Base-by-base conservation (phyloP, 2,329 filamentous ascomycete genomes). In the Neofusicoccum umdonicola region DNA sequence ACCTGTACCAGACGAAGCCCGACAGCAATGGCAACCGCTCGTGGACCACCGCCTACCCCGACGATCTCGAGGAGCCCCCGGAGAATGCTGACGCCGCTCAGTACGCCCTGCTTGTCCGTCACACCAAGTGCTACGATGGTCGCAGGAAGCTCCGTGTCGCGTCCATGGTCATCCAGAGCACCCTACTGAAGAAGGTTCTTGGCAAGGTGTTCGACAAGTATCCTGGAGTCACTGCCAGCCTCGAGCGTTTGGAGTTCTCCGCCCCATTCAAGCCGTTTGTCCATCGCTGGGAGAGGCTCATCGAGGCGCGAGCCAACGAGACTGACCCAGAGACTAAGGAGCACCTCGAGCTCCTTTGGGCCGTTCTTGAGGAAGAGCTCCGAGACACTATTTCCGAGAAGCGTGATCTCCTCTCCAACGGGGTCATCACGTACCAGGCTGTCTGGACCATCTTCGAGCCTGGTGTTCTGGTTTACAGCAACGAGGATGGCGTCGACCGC, bases 201-300 rank as follows among this genome's bases (percentile, higher is more conserved):
- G 69, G 69, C 22, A 65, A 67, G n/a, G 71, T 73, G 8, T 75
- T 78, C 52, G 66, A 72, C 44, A 72, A 71, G 5, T 78, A 73
- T 66, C 68, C 70, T 3, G 74, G 74, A 7, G 67, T 79, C 44
- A 73, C 69, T 9, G 71, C 73, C 12, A 69, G 69, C 42, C 67
- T 78, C 35, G 71, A 74, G 58, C 66, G 71, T 13, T 65, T 78
- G 22, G 72, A 69, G 3, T 77, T 78, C 65, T 67, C 68, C 1
- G 69, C 66, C 7, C 76, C 76, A 3, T 78, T 78, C 63, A 68
- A 72, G n/a, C 70, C 72, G 4, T 77, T 78, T 66, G 71, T 77
- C 39, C 72, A 78, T 66, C 71, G 76, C 12, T 78, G 75, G 75
- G 66, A 68, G 13, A 65, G 65, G 19, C 71, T 77, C 58, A 66